These are phyloP conservation scores for Kwoniella heveanensis DNA, from an alignment of 768 basidiomycete genomes.

Conservation along the genomic window DNA sequence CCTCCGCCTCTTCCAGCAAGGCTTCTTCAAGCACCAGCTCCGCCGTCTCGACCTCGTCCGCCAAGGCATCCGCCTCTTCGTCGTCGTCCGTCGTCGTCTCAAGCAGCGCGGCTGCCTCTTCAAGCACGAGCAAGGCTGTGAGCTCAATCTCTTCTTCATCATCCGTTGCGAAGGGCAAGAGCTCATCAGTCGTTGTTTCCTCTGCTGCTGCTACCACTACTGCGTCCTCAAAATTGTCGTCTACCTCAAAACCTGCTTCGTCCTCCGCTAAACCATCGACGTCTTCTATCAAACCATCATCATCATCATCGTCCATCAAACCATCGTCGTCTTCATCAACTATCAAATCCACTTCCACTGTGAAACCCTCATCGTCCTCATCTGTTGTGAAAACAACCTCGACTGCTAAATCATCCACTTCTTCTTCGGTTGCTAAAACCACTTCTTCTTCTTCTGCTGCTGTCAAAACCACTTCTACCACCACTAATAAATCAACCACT, in stretches of 20 bases:
- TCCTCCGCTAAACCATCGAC: constrained; percentile 9
- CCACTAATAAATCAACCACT: constrained; percentile 3
- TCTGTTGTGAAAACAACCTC: not conserved
- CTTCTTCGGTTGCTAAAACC: constrained; percentile 1
- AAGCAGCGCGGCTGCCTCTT: constrained; percentile 12
- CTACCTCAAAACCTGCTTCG: constrained; percentile 4
- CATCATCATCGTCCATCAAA: constrained; percentile 4
- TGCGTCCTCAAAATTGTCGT: not conserved
- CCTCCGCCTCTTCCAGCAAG: constrained; percentile 16
- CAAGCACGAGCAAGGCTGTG: constrained; percentile 23
- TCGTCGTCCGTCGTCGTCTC: not conserved
- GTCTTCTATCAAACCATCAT: not conserved
- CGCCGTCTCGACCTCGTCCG: constrained; percentile 15
- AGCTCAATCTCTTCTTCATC: constrained; percentile 17
- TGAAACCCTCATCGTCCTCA: too few species aligned
- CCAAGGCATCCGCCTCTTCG: constrained; percentile 5
- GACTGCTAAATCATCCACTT: constrained; percentile 1
- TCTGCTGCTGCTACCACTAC: constrained; percentile 12
- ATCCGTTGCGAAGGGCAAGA: constrained; percentile 6
- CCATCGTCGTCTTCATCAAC: constrained; percentile 1
- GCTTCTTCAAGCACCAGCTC: constrained; percentile 9
- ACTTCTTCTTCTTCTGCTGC: not conserved
- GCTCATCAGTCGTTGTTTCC: constrained; percentile 18
- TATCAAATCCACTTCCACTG: constrained; percentile 4
- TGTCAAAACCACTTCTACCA: constrained; percentile 1